Evolutionary conservation across 768 basidiomycete species (phyloP), one percentile per base, ranked within the genome.

Genomic region (Lentinula sp.): DNA sequence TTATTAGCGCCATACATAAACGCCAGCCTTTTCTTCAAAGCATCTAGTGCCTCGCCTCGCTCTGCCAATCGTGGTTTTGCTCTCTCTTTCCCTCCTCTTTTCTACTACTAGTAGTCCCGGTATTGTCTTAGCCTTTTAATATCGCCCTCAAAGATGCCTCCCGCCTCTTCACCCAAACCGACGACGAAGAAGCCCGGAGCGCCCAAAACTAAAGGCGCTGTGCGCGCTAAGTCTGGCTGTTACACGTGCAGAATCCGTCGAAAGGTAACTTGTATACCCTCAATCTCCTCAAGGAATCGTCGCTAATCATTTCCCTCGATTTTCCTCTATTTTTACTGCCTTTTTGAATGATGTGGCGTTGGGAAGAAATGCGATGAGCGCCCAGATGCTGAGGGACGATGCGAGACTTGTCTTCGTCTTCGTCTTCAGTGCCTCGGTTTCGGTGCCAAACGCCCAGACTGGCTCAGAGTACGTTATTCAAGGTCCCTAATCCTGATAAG

Each of bases 231-330:
- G 81, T 88, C 89, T 57, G 91, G 91, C 65, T 93, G 91, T 72
- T 93, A 91, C 76, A 93, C 91, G 60, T 93, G 91, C 77, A 83
- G 91, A 68, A 90, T 93, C 43, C 84, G 91, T 66, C 81, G 91
- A 68, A 92, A 93, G 88, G 91, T 90, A 54, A 45, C 73, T 72
- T 45, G 42, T 60, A 28, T 23, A 16, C 53, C 3, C 39, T 56
- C 52, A 33, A 33, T 39, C 64, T 42, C 61, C 62, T 55, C 35
- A 28, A 13, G 35, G 50, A 23, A 53, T 60, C 53, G 3, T 61
- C 46, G 61, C 63, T 59, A 58, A 53, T 55, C 62, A 62, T 63
- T 57, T 62, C 64, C 62, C 64, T 52, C 63, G 45, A 57, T 61
- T 62, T 64, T 60, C 36, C 63, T 61, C 45, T 35, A 32, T 39